Conservation (phyloP, 176 grass and related monocot species). For the Oryza australiensis region DNA sequence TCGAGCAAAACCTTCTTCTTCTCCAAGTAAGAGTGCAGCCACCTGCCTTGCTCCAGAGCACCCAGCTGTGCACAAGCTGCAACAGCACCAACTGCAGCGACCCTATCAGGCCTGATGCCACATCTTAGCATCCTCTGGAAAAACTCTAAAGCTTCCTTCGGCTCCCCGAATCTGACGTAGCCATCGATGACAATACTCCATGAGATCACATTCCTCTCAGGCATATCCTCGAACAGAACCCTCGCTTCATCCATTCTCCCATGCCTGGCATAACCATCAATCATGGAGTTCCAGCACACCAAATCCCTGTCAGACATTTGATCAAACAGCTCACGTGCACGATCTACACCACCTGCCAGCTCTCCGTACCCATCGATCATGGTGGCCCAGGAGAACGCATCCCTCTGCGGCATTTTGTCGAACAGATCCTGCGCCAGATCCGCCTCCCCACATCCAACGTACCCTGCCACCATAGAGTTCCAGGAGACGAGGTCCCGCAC, state of each 20-base stretch:
- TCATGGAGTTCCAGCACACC: conserved; percentile 79
- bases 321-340: conserved; percentile 64
- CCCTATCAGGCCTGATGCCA: conserved; percentile 49
- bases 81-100: conserved; percentile 56
- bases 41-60: conserved; percentile 70
- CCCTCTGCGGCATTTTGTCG: conserved; percentile 54
- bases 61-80: conserved; percentile 65
- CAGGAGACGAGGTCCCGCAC: conserved; percentile 59
- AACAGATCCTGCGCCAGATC: conserved; percentile 56
- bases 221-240: conserved; percentile 55
- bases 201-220: conserved; percentile 59
- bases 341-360: conserved; percentile 40
- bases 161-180: conserved; percentile 46
- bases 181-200: conserved; percentile 69
- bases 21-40: conserved; percentile 70
- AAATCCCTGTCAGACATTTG: conserved; percentile 53
- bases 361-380: conserved; percentile 70
- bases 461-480: conserved; percentile 69
- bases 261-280: conserved; percentile 57
- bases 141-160: conserved; percentile 48
- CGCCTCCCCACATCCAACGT: conserved; percentile 43
- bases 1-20: conserved; percentile 62
- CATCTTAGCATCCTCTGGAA: conserved; percentile 54
- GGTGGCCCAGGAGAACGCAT: conserved; percentile 60
- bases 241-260: conserved; percentile 49